Evolutionary conservation across 805 yeast genomes (phyloP).

Genomic region (Sugiyamaella americana): DNA sequence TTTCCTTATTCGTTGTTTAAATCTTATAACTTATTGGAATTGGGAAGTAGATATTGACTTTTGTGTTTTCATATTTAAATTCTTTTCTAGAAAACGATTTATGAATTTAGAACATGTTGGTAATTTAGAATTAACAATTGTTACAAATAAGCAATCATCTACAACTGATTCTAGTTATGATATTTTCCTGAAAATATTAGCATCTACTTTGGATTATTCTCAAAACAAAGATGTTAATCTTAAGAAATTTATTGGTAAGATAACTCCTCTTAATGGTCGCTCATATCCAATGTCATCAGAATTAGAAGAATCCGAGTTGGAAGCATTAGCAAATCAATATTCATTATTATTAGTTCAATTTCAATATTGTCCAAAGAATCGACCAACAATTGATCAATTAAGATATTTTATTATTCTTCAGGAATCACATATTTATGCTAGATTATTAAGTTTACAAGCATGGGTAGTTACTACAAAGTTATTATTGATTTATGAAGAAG

Average conservation of each 20-base stretch:
- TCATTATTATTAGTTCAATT: constrained; percentile 5
- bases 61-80: not conserved
- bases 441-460: constrained; percentile 1
- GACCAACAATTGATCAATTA: constrained; percentile 4
- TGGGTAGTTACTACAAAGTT: constrained; percentile 1
- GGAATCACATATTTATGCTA: constrained; percentile 4
- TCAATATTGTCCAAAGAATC: not conserved
- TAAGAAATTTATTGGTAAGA: not conserved
- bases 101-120: not conserved
- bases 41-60: not conserved
- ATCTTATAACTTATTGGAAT: not conserved
- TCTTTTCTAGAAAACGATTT: constrained; percentile 1
- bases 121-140: not conserved
- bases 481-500: not conserved
- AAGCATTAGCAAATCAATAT: constrained; percentile 6
- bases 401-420: not conserved
- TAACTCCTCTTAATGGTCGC: constrained; percentile 1
- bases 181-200: constrained; percentile 3
- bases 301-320: constrained; percentile 3
- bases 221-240: not conserved
- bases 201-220: not conserved
- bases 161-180: constrained; percentile 3
- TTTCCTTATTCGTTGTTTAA: not conserved
- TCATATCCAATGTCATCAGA: constrained; percentile 5
- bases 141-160: not conserved